These are phyloP conservation scores for Marchantia paleacea DNA, from an alignment of 225 moss, liverwort and hornwort species.

Conservation along the genomic window DNA sequence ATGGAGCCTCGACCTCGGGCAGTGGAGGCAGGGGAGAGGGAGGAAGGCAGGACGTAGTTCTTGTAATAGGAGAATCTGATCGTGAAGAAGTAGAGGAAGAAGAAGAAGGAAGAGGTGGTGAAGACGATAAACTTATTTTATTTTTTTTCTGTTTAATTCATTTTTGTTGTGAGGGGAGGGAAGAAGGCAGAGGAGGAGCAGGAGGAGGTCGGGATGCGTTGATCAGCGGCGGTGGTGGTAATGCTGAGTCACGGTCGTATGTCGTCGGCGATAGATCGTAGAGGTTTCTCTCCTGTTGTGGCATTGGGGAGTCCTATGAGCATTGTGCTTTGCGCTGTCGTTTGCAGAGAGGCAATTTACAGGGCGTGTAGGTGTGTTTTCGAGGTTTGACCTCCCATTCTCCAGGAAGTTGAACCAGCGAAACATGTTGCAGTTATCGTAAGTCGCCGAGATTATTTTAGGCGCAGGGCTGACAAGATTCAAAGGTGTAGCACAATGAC, in stretches of 20 bases:
- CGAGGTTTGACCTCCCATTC: conserved; percentile 11
- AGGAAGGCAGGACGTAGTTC: neutral
- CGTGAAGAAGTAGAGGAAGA: neutral
- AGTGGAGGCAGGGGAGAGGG: neutral
- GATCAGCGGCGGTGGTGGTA: conserved; percentile 6
- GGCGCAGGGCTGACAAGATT: conserved; percentile 12
- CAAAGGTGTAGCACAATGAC: conserved; percentile 46
- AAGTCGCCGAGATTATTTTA: conserved; percentile 11
- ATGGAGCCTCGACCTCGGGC: neutral
- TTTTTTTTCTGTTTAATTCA: neutral
- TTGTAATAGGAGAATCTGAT: neutral
- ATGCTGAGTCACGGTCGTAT: conserved; percentile 13
- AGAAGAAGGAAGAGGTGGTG: too few relatives aligned
- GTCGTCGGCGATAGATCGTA: conserved; percentile 17
- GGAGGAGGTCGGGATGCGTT: neutral
- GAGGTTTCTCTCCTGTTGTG: conserved; percentile 12
- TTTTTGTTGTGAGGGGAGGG: neutral
- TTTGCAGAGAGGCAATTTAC: neutral
- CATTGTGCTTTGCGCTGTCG: conserved; percentile 20
- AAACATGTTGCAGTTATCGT: conserved; percentile 20
- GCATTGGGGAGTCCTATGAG: conserved; percentile 1
- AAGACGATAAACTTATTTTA: neutral
- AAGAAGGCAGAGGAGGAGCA: too few relatives aligned
- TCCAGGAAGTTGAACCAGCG: conserved; percentile 2
- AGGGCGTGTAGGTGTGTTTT: conserved; percentile 1